A percentile compares a stretch with the other conserved stretches of the same genome.
Conservation (phyloP, 495 filamentous ascomycete genomes). For the Jackrogersella multiformis region DNA sequence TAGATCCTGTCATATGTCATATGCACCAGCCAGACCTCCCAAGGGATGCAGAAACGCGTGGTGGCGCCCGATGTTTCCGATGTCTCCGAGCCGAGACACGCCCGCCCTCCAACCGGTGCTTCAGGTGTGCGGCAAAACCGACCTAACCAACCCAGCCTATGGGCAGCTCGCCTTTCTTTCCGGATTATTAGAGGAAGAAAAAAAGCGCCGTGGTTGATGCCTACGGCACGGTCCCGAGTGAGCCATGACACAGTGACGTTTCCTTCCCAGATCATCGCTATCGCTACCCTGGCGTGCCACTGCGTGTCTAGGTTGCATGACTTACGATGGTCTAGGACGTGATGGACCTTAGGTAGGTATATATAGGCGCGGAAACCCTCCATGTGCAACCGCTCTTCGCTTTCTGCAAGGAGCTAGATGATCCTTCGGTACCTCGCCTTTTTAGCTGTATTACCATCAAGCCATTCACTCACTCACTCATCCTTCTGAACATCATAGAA, state of each 20-base stretch:
- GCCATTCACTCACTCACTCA: too few relatives aligned
- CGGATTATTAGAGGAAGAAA: too few relatives aligned
- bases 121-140: not conserved
- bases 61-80: constrained; percentile 29
- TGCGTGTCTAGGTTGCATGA: not conserved
- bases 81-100: constrained; percentile 38
- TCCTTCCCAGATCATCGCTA: not conserved
- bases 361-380: too few relatives aligned
- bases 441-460: not conserved
- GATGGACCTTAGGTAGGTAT: too few relatives aligned
- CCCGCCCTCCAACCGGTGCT: too few relatives aligned
- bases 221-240: not conserved
- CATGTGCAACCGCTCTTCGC: not conserved
- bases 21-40: too few relatives aligned
- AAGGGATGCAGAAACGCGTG: not conserved
- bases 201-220: not conserved
- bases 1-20: too few relatives aligned
- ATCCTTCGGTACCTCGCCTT: not conserved
- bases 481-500: not conserved
- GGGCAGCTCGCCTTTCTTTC: not conserved
- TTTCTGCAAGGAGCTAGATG: not conserved
- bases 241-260: not conserved
- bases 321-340: not conserved
- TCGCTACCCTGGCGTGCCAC: not conserved
- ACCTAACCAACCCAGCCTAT: not conserved